Conservation (phyloP, 345 rosid species). For the Reutealis trisperma region DNA sequence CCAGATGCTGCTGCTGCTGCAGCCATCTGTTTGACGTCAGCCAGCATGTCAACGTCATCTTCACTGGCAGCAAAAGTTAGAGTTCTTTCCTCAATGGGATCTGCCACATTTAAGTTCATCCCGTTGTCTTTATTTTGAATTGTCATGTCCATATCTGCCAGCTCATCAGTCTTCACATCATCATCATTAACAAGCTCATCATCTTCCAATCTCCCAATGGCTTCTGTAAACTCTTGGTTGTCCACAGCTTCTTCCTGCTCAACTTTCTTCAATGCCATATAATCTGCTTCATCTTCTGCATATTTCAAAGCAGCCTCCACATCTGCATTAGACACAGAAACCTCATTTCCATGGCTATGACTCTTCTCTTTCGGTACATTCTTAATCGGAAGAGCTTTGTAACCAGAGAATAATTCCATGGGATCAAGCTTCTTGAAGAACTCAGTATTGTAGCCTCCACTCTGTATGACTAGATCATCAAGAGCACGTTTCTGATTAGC, state of each 20-base stretch:
- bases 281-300: conserved; percentile 99
- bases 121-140: conserved; percentile 44
- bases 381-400: conserved; percentile 56
- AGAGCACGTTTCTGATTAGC: conserved; percentile 99
- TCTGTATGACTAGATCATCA: conserved; percentile 95
- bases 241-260: conserved; percentile 99
- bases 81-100: conserved; percentile 57
- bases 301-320: conserved; percentile 96
- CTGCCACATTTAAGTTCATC: conserved; percentile 30
- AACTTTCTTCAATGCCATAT: conserved; percentile 97
- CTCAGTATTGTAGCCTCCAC: conserved; percentile 96
- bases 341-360: conserved; percentile 45
- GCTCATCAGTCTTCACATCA: conserved; percentile 74
- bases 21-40: conserved; percentile 92
- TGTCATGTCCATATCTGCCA: conserved; percentile 49
- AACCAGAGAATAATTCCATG: conserved; percentile 90
- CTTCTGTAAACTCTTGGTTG: conserved; percentile 97
- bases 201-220: conserved; percentile 82
- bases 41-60: conserved; percentile 87
- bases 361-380: conserved; percentile 56
- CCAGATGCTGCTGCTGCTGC: conserved; percentile 95
- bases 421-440: conserved; percentile 99
- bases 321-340: conserved; percentile 79
- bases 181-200: conserved; percentile 90
- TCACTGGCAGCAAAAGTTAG: conserved; percentile 62